Conservation (phyloP, 2,329 filamentous ascomycete genomes). For the Cucurbitaria berberidis region DNA sequence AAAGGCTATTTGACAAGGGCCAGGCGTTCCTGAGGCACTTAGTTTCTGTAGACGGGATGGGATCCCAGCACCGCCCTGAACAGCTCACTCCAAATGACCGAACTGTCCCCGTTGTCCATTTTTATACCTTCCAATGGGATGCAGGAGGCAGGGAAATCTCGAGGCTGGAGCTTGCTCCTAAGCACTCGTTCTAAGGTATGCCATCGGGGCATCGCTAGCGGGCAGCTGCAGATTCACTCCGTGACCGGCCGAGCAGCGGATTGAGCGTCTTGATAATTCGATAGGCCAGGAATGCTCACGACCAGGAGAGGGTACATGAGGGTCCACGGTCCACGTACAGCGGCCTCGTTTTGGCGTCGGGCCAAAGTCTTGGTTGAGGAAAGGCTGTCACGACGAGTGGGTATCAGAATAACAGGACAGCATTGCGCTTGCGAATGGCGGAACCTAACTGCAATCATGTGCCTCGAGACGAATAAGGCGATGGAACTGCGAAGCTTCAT, state of each 20-base stretch:
- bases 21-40: conserved; percentile 28
- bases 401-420: conserved; percentile 8
- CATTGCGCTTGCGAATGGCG: background rate
- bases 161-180: background rate
- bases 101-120: conserved; percentile 9
- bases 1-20: conserved; percentile 17
- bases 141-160: conserved; percentile 1
- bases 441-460: background rate
- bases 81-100: conserved; percentile 13
- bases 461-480: background rate
- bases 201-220: conserved; percentile 13
- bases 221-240: conserved; percentile 23
- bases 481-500: background rate
- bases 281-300: conserved; percentile 35
- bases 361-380: conserved; percentile 33
- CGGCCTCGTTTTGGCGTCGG: conserved; percentile 40
- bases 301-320: conserved; percentile 31
- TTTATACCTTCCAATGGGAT: conserved; percentile 1
- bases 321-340: conserved; percentile 30
- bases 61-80: conserved; percentile 12
- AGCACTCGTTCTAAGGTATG: conserved; percentile 1
- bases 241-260: conserved; percentile 17
- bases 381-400: conserved; percentile 21
- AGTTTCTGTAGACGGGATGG: conserved; percentile 10
- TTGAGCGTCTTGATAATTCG: conserved; percentile 16